A percentile compares a stretch with the other conserved stretches of the same genome.
These are phyloP conservation scores for Eutypella sp. DNA, from an alignment of 2,329 filamentous ascomycete species.

Conservation along the genomic window DNA sequence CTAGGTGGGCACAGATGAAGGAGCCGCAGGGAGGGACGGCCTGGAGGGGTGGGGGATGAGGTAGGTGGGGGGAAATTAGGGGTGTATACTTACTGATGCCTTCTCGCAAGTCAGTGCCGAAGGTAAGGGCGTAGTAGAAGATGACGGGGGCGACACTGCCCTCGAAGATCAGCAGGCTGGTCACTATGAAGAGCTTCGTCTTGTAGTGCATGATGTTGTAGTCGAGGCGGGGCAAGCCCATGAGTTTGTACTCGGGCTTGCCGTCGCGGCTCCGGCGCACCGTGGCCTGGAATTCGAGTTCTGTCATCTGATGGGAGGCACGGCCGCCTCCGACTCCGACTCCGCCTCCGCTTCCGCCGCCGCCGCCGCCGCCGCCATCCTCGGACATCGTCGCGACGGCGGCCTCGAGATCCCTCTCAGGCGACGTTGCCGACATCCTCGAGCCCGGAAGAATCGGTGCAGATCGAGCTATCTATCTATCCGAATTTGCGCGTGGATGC, in stretches of 20 bases:
- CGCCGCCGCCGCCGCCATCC: too few species aligned
- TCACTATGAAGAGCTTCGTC: conserved; percentile 41
- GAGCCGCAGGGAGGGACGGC: too few species aligned
- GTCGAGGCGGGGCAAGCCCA: conserved; percentile 28
- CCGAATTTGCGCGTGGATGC: too few species aligned
- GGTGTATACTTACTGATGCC: conserved; percentile 30
- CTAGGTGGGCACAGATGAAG: too few species aligned
- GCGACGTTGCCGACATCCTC: too few species aligned
- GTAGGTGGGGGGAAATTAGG: conserved; percentile 22
- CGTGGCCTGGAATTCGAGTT: neutral
- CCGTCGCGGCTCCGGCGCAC: conserved; percentile 3
- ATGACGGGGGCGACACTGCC: conserved; percentile 45
- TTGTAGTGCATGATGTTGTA: conserved; percentile 33
- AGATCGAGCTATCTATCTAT: too few species aligned
- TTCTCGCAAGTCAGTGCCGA: conserved; percentile 27
- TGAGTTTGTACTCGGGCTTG: conserved; percentile 14
- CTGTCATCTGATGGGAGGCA: neutral
- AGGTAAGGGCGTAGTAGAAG: conserved; percentile 47
- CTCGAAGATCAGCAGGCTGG: conserved; percentile 43
- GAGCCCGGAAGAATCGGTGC: too few species aligned
- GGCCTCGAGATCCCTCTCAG: too few species aligned
- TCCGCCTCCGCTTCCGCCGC: too few species aligned
- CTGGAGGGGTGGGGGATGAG: too few species aligned
- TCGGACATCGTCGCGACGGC: too few species aligned
- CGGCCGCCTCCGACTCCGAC: too few species aligned